Percentiles rank a stretch among this genome's conserved stretches.
Evolutionary conservation across 106 monocot species (phyloP).

Genomic region (Allium cepa): DNA sequence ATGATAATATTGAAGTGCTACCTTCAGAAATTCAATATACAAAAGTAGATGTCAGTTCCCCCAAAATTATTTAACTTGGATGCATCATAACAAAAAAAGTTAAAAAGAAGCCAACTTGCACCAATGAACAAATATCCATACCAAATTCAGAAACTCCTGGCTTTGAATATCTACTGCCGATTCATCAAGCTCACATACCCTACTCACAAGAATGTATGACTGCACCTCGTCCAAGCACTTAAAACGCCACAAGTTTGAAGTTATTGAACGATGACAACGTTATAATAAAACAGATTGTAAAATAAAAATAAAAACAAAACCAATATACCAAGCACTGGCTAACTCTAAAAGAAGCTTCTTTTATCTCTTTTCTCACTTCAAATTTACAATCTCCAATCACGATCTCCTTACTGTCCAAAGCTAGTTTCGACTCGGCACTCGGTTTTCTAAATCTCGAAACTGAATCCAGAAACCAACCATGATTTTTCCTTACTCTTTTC

Average conservation of each 20-base stretch:
- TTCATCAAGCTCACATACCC: conserved; percentile 15
- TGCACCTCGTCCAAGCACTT: conserved; percentile 92
- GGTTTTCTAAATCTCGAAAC: conserved; percentile 56
- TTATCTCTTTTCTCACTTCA: conserved; percentile 39
- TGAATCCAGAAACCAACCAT: conserved; percentile 57
- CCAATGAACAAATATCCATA: conserved; percentile 13
- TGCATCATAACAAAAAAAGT: background rate
- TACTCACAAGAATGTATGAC: conserved; percentile 71
- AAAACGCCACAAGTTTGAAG: conserved; percentile 7
- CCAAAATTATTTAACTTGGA: too few relatives aligned
- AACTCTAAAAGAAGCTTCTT: conserved; percentile 46
- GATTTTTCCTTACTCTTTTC: conserved; percentile 56
- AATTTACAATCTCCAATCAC: conserved; percentile 37
- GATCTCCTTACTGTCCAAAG: conserved; percentile 50
- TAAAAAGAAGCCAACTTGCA: background rate
- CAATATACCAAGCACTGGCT: conserved; percentile 62
- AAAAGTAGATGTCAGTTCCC: conserved; percentile 3
- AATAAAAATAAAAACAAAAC: too few relatives aligned
- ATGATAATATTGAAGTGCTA: conserved; percentile 62
- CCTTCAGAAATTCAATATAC: conserved; percentile 25
- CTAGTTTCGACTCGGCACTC: conserved; percentile 39
- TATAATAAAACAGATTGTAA: background rate
- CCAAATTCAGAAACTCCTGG: conserved; percentile 43
- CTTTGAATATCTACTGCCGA: conserved; percentile 20
- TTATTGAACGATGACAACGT: background rate